Conservation (phyloP, 2,329 filamentous ascomycete genomes). For the Colletotrichum eremochloae region DNA sequence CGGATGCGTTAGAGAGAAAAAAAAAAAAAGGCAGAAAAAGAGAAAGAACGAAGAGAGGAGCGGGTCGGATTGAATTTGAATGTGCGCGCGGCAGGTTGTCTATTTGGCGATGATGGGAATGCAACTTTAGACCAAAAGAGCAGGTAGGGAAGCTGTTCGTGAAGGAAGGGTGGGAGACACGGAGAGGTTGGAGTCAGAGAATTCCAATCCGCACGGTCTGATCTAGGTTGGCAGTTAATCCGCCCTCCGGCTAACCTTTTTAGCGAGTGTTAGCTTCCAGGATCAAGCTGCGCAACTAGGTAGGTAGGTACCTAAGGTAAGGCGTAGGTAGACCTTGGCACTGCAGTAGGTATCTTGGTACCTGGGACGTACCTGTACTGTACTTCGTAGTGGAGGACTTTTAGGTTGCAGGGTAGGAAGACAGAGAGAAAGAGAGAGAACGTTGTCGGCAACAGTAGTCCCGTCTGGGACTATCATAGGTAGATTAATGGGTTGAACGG, state of each 20-base stretch:
- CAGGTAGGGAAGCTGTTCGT: conserved; percentile 15
- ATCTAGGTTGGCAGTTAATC: conserved; percentile 45
- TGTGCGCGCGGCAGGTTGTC: conserved; percentile 39
- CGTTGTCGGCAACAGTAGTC: background rate
- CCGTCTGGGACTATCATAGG: background rate
- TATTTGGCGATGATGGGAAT: conserved; percentile 29
- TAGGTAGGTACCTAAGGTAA: background rate
- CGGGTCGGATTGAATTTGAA: conserved; percentile 43
- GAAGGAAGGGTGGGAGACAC: conserved; percentile 30
- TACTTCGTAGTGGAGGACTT: background rate
- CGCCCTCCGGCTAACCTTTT: conserved; percentile 38
- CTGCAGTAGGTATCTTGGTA: too few relatives aligned
- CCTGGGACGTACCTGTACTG: background rate
- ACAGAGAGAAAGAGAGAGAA: background rate
- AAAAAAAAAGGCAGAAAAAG: conserved; percentile 45
- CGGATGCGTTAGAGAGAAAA: conserved; percentile 42
- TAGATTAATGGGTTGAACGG: background rate
- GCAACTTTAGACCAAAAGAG: conserved; percentile 27
- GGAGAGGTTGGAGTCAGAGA: conserved; percentile 45
- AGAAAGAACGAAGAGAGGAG: conserved; percentile 43
- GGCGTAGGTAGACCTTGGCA: background rate
- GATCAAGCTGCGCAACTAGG: conserved; percentile 33
- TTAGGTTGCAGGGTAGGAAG: too few relatives aligned
- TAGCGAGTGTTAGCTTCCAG: conserved; percentile 39
- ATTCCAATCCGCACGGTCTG: conserved; percentile 47